phyloP scores from a whole-genome alignment of 1,284 basidiomycete genomes.

The Agroathelia rolfsii region DNA sequence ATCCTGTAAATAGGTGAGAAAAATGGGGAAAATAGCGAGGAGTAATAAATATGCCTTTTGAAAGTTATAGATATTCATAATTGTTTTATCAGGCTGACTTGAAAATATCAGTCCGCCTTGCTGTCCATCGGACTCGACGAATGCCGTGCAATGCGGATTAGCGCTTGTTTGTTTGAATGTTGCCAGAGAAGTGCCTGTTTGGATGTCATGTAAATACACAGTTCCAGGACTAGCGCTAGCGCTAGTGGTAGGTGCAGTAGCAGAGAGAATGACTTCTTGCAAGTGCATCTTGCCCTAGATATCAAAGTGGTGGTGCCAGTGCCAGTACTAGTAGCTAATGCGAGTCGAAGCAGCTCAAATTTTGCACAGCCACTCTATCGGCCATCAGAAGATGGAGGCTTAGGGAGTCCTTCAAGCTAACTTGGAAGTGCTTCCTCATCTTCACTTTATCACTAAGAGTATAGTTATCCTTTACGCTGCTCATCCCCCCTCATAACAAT shows the following conservation, averaged over 20 bases:
- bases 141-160: conserved; percentile 42
- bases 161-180: conserved; percentile 72
- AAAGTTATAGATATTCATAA: conserved; percentile 74
- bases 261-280: conserved; percentile 59
- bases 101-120: conserved; percentile 71
- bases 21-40: conserved; percentile 4
- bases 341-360: too few species aligned
- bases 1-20: too few species aligned
- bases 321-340: too few species aligned
- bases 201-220: conserved; percentile 62
- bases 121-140: conserved; percentile 52
- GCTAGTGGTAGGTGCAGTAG: conserved; percentile 40
- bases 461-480: too few species aligned
- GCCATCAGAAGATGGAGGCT: too few species aligned
- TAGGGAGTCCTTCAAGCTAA: too few species aligned
- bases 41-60: conserved; percentile 51
- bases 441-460: too few species aligned
- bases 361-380: too few species aligned
- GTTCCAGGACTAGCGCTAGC: conserved; percentile 41
- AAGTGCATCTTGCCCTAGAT: conserved; percentile 57
- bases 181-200: conserved; percentile 55
- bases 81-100: conserved; percentile 70
- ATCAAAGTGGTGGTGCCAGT: too few species aligned
- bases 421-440: too few species aligned
- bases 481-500: too few species aligned